Base-by-base conservation (phyloP, 352 stramenopile species). In the Globisporangium megalacanthum region DNA sequence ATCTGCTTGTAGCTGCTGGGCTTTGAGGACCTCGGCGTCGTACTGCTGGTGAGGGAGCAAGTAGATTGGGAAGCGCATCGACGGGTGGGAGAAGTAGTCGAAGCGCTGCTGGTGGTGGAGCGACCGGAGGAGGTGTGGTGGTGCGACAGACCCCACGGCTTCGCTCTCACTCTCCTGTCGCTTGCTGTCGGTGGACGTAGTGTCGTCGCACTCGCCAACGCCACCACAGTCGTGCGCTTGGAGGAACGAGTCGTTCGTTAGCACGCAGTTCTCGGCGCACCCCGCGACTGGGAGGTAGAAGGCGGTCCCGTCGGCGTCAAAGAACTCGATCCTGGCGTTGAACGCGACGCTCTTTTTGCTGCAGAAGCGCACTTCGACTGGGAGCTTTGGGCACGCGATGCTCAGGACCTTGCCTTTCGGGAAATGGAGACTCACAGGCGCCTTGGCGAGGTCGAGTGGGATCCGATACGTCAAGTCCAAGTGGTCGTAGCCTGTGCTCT, bases 181-280 rank as follows among this genome's bases (percentile, higher is more conserved):
- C 11, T 33, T 29, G 25, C 25, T 1, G 25, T 29, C 25, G 25
- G 25, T 29, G 25, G 25, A 29, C 25, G 25, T 4, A 29, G 25
- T 29, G 25, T 29, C 25, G 4, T 29, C 25, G 25, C 25, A 29
- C 25, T 29, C 25, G 25, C 25, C 2, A 29, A 29, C 25, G 25
- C 25, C 25, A 29, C 25, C 25, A 29, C 25, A 29, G 13, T 31
- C 37, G 1, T 33, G 14, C 4, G 49, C 37, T 44, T 85, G 58
- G 0, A 98, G 60, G 57, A 97, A 98, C 5, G 60, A 62, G 56
- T 88, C 91, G 54, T 89, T 98, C 0, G 92, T 97, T 14, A 98
- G 72, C 17, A 98, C 20, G 56, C 88, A 97, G 61, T 97, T 97
- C 52, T 98, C 94, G 0, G 88, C 79, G 37, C 81, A 95, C 2